Percentiles rank a stretch among this genome's conserved stretches.
Conservation (phyloP, 495 filamentous ascomycete species). For the Annulohypoxylon nitens region DNA sequence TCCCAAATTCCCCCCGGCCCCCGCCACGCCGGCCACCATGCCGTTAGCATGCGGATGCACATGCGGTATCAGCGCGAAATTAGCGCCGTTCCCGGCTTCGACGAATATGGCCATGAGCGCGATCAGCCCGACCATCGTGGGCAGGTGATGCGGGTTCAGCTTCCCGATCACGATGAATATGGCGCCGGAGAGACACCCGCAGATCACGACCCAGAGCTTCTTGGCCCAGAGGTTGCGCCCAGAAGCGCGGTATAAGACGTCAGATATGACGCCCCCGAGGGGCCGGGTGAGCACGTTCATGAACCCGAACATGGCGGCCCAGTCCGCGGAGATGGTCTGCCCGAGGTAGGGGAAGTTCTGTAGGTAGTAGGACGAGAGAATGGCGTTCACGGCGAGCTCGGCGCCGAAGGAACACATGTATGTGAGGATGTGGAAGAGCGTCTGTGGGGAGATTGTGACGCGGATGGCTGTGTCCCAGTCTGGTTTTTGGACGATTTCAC, state of each 20-base stretch:
- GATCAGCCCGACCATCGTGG: conserved; percentile 82
- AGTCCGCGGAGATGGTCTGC: conserved; percentile 79
- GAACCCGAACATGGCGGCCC: conserved; percentile 93
- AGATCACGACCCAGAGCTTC: conserved; percentile 75
- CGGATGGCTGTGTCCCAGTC: conserved; percentile 69
- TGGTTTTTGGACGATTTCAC: conserved; percentile 76
- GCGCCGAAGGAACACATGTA: conserved; percentile 90
- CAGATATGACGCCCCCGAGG: conserved; percentile 77
- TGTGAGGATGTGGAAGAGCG: conserved; percentile 72
- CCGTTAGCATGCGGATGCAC: conserved; percentile 78
- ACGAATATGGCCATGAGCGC: conserved; percentile 82
- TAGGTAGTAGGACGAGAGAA: conserved; percentile 83
- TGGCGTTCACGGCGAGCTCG: conserved; percentile 87
- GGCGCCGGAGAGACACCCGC: conserved; percentile 73
- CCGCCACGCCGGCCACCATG: conserved; percentile 81
- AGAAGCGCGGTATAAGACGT: conserved; percentile 75
- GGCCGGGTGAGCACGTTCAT: conserved; percentile 84
- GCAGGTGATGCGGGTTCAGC: conserved; percentile 67
- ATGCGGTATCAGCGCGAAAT: conserved; percentile 87
- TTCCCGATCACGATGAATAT: conserved; percentile 80
- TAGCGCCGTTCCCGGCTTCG: conserved; percentile 86
- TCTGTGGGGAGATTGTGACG: conserved; percentile 75
- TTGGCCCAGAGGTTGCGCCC: conserved; percentile 76
- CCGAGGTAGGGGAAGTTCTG: conserved; percentile 80
- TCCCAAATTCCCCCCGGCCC: conserved; percentile 84